phyloP scores from a whole-genome alignment of 2,329 filamentous ascomycete genomes.

The Coniochaeta sp. region DNA sequence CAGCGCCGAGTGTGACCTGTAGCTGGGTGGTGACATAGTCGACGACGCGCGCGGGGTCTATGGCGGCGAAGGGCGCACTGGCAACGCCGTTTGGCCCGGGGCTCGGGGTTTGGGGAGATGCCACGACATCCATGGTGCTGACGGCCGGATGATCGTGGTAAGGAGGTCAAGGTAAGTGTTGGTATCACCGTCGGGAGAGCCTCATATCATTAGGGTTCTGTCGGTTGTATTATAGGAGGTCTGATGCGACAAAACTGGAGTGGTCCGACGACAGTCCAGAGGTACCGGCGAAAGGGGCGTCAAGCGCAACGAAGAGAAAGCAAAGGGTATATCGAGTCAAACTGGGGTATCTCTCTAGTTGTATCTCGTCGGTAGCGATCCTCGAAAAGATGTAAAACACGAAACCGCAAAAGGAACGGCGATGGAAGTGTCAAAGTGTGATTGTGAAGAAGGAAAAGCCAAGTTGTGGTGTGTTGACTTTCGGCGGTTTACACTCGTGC shows the following conservation, averaged over 20 bases:
- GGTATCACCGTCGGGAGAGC: background rate
- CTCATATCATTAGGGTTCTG: background rate
- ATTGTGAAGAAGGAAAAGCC: background rate
- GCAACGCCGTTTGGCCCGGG: conserved; percentile 39
- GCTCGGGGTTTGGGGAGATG: conserved; percentile 35
- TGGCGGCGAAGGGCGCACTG: conserved; percentile 39
- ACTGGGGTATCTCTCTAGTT: conserved; percentile 1
- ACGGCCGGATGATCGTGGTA: background rate
- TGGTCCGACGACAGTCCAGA: background rate
- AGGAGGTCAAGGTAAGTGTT: background rate
- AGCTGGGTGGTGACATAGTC: conserved; percentile 67
- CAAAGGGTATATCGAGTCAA: background rate
- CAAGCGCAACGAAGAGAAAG: background rate
- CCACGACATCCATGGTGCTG: conserved; percentile 44
- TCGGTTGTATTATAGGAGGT: background rate
- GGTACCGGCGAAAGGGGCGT: background rate
- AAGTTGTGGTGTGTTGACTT: conserved; percentile 4
- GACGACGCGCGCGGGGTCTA: conserved; percentile 64
- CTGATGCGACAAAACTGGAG: background rate
- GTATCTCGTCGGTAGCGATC: conserved; percentile 1
- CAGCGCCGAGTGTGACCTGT: conserved; percentile 67
- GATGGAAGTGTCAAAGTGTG: background rate
- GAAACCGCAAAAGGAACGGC: background rate
- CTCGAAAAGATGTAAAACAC: conserved; percentile 1
- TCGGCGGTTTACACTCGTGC: conserved; percentile 1